Evolutionary conservation across 2,329 filamentous ascomycete genomes (phyloP), one percentile per base, ranked within the genome.

Genomic region (Botrytis galanthina): DNA sequence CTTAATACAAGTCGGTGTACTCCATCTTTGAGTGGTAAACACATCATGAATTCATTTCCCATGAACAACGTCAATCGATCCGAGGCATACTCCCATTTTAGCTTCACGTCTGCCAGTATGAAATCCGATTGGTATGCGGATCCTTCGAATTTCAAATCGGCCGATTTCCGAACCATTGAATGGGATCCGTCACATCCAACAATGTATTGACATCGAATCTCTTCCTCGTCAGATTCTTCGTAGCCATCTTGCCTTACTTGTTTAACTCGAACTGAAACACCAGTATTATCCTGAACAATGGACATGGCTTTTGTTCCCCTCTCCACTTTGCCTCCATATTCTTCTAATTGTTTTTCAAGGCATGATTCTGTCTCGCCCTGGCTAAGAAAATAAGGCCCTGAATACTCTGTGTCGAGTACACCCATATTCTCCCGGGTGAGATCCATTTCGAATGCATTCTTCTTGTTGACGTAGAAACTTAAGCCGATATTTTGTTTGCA

Each of bases 111-210:
- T 60, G 82, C 82, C 29, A 86, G 83, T 48, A 84, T 82, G 73
- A 85, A 86, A 6, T 83, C 78, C 60, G 84, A 83, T 1, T 80
- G 78, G 68, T 86, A 86, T 1, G 82, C 79, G 3, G 79, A 82
- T 0, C 85, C 85, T 8, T 83, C 80, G 69, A 84, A 86, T 9
- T 78, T 78, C 37, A 86, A 79, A 29, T 77, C 78, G 35, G 83
- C 81, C 0, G 77, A 75, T 70, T 82, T 82, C 29, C 87, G 84
- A 4, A 88, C 83, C 3, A 81, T 82, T 0, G 85, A 87, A 29
- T 84, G 83, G 0, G 86, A 84, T 1, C 87, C 87, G 59, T 89
- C 87, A 9, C 86, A 87, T 1, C 86, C 87, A 4, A 87, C 82
- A 5, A 84, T 83, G 71, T 86, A 89, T 16, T 79, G 76, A 75